Base-by-base conservation (phyloP, 768 basidiomycete species). In the Mycena rebaudengoi region DNA sequence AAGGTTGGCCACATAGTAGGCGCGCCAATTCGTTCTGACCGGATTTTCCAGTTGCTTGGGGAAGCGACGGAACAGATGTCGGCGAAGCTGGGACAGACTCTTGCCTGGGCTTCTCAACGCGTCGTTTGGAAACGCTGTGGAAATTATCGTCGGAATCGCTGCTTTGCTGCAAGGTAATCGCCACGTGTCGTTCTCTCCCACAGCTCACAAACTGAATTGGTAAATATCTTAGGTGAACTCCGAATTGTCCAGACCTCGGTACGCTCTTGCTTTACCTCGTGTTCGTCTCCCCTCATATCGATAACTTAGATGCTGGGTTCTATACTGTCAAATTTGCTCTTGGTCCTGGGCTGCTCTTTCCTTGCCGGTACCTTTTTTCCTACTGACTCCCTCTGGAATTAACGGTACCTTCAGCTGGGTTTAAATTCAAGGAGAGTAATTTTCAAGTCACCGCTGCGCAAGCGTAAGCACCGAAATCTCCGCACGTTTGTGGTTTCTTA, bases 241-340 rank as follows among this genome's bases (percentile, higher is more conserved):
- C 88, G 92, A 33, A 91, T 98, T 70, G 96, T 98, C 2, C 95
- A 98, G 76, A 96, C 94, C 28, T 96, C 95, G 35, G 91, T 92
- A 62, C 63, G 86, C 70, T 50, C 16, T 5, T n/a, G n/a, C n/a
- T 29, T 49, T 68, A 13, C 18, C 33, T 57, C 13, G 32, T 16
- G 12, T 20, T 49, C 11, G n/a, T 41, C 39, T 21, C 8, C 23
- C 28, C 23, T 16, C 58, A 10, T 48, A 45, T 41, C 23, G 28
- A 29, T 25, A 12, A 30, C 54, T 5, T 66, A 92, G 92, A 89
- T 97, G 85, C 85, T 98, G 44, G 96, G 95, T 20, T 95, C 94
- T 28, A 92, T 98, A 62, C 78, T 98, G 37, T 96, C 94, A 13
- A 98, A 98, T 76, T 81, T 96, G 37, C 85, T 98, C 10, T 83